These are phyloP conservation scores for Wickerhamomyces sp. DNA, from an alignment of 1,139 yeast genomes.

Conservation along the genomic window DNA sequence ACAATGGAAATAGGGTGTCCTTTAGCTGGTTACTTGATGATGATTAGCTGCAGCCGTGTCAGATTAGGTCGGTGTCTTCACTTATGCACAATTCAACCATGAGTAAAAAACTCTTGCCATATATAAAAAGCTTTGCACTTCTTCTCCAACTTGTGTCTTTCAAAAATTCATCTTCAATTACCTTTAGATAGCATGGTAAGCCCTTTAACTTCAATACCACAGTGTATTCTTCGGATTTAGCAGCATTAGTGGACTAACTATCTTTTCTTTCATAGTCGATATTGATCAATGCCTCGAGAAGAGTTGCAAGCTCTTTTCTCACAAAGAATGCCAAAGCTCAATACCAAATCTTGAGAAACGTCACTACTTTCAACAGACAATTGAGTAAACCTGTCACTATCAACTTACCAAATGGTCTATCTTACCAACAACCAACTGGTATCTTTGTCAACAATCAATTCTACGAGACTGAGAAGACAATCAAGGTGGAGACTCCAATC, in stretches of 20 bases:
- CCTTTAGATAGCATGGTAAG: too few species aligned
- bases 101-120: too few species aligned
- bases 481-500: conserved; percentile 59
- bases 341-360: background rate
- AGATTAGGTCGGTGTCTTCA: too few species aligned
- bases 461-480: conserved; percentile 56
- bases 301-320: background rate
- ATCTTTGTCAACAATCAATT: conserved; percentile 80
- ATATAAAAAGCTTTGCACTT: too few species aligned
- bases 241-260: too few species aligned
- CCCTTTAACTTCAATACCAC: too few species aligned
- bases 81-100: too few species aligned
- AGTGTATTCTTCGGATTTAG: background rate
- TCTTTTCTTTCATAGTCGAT: background rate
- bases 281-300: background rate
- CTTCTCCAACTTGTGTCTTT: too few species aligned
- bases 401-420: conserved; percentile 52
- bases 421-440: conserved; percentile 67
- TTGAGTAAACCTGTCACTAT: conserved; percentile 35
- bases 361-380: conserved; percentile 12
- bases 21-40: too few species aligned
- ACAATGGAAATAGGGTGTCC: background rate
- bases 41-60: too few species aligned
- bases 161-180: too few species aligned
- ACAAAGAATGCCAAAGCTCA: background rate